Conservation (phyloP, 805 yeast genomes). For the Blastobotrys parvus region DNA sequence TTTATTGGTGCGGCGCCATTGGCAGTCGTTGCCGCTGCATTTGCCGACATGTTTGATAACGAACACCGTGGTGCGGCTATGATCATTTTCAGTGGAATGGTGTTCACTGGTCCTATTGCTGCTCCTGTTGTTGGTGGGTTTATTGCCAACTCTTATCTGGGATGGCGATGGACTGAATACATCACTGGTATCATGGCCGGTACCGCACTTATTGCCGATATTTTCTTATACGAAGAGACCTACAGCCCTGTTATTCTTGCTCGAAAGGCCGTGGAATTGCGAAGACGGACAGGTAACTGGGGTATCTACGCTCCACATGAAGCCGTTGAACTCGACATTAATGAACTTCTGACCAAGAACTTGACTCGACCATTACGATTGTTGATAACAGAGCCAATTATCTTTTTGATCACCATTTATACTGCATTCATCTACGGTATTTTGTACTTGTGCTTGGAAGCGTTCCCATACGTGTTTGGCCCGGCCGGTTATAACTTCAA, state of each 20-base stretch:
- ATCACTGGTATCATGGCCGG: slow-evolving; percentile 56
- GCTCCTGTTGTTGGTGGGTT: slow-evolving; percentile 78
- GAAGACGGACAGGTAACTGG: slow-evolving; percentile 72
- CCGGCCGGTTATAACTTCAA: slow-evolving; percentile 47
- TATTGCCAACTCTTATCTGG: slow-evolving; percentile 49
- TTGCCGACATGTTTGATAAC: slow-evolving; percentile 72
- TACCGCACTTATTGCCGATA: slow-evolving; percentile 32
- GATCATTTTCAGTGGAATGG: slow-evolving; percentile 59
- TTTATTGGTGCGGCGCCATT: slow-evolving; percentile 77
- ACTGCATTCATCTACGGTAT: slow-evolving; percentile 77
- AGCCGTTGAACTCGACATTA: slow-evolving; percentile 44
- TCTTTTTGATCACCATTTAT: slow-evolving; percentile 59
- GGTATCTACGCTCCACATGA: slow-evolving; percentile 75
- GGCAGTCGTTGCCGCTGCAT: slow-evolving; percentile 79
- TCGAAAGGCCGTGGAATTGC: slow-evolving; percentile 52
- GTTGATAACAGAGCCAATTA: slow-evolving; percentile 63
- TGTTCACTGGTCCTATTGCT: slow-evolving; percentile 70
- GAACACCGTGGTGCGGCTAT: slow-evolving; percentile 67
- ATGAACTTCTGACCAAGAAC: slow-evolving; percentile 54
- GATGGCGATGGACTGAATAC: slow-evolving; percentile 82
- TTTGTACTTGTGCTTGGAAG: slow-evolving; percentile 62
- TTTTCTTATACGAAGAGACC: slow-evolving; percentile 53
- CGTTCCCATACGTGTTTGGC: slow-evolving; percentile 64
- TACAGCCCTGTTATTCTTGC: slow-evolving; percentile 63
- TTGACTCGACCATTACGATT: slow-evolving; percentile 59